phyloP scores from a whole-genome alignment of 441 rosid genomes.

The Adansonia rubrostipa region DNA sequence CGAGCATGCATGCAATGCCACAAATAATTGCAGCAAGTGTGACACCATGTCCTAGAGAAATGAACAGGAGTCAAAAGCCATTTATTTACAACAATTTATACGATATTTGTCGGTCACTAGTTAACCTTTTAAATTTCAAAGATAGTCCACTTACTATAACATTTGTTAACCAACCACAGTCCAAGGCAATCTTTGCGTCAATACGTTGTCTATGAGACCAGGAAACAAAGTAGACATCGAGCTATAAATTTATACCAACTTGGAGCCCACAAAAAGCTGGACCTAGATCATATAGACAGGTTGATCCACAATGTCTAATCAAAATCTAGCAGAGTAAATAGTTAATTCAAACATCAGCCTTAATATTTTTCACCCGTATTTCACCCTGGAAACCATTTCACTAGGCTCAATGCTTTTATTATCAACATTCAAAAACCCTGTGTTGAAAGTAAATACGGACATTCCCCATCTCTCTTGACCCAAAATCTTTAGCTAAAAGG shows the following conservation, averaged over 20 bases:
- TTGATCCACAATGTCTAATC: slow-evolving; percentile 10
- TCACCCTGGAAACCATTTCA: neutral
- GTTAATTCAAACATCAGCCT: neutral
- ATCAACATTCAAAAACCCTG: neutral
- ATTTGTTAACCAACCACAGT: too few relatives aligned
- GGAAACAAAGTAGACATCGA: neutral
- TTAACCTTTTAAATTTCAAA: too few relatives aligned
- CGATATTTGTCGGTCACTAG: neutral
- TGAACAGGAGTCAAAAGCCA: neutral
- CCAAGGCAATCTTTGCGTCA: neutral
- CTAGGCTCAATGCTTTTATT: neutral
- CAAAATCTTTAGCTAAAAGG: neutral
- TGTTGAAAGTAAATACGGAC: neutral
- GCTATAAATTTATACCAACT: slow-evolving; percentile 1
- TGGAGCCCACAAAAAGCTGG: slow-evolving; percentile 23
- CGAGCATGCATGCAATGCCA: neutral
- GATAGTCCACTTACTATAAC: too few relatives aligned
- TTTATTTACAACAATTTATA: neutral
- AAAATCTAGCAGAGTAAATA: neutral
- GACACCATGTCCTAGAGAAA: neutral
- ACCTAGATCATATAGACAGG: neutral
- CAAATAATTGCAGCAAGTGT: neutral
- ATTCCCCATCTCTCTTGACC: neutral
- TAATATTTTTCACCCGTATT: neutral
- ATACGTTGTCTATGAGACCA: neutral